Base-by-base conservation (phyloP, 495 filamentous ascomycete species). In the Aspergillus sclerotiicarbonarius region DNA sequence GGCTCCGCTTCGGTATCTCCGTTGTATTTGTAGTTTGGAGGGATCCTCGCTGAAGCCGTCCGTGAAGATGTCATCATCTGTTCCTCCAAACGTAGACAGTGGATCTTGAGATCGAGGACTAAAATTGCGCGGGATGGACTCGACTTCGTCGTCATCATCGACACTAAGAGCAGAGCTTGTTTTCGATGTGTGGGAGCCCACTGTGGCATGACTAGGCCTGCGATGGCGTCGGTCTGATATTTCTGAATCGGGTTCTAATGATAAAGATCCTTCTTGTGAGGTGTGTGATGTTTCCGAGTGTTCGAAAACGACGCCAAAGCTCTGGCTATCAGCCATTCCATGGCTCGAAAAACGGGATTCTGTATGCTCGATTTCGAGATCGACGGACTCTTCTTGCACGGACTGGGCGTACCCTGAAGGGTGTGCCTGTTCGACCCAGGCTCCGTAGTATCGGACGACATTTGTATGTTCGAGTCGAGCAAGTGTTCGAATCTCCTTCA, bases 401-500 rank as follows among this genome's bases (percentile, higher is more conserved):
- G 52, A 53, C 9, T 54, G 58, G 8, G 62, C 45, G 9, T 59
- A 53, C 15, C 48, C 54, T 25, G 67, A 55, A 20, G 71, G 54
- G 39, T 78, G 71, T 6, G 67, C 71, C 47, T 78, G 72, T 58
- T 82, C 80, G 9, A 80, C 68, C 80, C 80, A 83, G 31, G 79
- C 77, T 8, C 71, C 70, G 51, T 76, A 83, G 59, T 83, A 83
- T 16, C 80, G 73, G 43, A 83, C 80, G 51, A 83, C 74, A 61
- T 82, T 81, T 10, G 67, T 65, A 63, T 83, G 80, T 43, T 83
- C 78, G 12, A 83, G 61, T n/a, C 73, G 71, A 50, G 80, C 80
- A 54, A 83, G 72, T 0, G 80, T 82, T 25, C 80, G 67, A 12
- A 82, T 80, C 57, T 83, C 80, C 57, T 74, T 80, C 71, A 82